Percentiles rank a stretch among this genome's conserved stretches.
These are phyloP conservation scores for Cupressus sempervirens DNA, from an alignment of 75 land plant genomes.

Conservation along the genomic window DNA sequence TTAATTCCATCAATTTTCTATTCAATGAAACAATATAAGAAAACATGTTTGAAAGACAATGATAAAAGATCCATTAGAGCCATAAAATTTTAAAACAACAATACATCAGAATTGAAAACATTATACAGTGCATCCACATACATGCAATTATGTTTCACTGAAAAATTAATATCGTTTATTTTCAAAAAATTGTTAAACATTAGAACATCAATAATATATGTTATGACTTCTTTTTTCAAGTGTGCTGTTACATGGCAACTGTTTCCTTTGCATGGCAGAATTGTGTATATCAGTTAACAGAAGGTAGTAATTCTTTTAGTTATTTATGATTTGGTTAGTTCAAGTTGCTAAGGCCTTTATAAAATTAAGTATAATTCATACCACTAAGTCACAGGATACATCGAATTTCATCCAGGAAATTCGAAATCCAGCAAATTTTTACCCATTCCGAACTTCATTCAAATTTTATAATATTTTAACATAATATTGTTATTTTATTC, in stretches of 20 bases:
- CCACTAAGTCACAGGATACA: too few relatives aligned
- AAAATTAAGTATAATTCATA: not conserved
- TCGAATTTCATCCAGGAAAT: too few relatives aligned
- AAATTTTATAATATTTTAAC: too few relatives aligned
- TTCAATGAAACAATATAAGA: not conserved
- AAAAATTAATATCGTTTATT: not conserved
- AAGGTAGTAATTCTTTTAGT: not conserved
- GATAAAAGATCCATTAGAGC: not conserved
- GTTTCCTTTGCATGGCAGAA: not conserved
- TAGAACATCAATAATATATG: not conserved
- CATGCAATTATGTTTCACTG: too few relatives aligned
- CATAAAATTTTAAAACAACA: not conserved
- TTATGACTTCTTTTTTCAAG: not conserved
- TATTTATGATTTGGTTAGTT: not conserved
- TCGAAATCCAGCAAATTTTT: too few relatives aligned
- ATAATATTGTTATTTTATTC: too few relatives aligned
- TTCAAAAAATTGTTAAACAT: not conserved
- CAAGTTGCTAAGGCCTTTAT: not conserved
- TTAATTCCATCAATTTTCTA: not conserved
- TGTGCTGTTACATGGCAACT: not conserved
- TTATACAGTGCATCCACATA: too few relatives aligned
- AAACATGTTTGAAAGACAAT: not conserved
- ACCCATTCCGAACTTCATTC: too few relatives aligned
- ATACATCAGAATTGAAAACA: not conserved
- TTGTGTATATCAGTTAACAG: not conserved